Percentiles rank a stretch among this genome's conserved stretches.
Conservation (phyloP, 768 basidiomycete genomes). For the Russula dissimulans region DNA sequence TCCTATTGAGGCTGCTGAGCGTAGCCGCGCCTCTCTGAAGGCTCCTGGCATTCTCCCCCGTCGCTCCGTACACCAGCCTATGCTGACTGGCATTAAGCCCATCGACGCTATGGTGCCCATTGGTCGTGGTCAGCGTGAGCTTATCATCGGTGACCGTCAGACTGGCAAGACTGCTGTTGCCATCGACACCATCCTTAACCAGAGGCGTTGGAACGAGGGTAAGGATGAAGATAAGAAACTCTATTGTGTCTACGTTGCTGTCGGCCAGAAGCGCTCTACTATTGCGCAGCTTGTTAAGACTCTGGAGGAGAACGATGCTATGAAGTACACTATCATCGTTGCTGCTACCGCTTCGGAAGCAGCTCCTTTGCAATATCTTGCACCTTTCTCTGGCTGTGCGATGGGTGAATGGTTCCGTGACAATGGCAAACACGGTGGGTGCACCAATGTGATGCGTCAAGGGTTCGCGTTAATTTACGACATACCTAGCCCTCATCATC, state of each 20-base stretch:
- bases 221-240: conserved; percentile 96
- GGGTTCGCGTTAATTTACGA: not conserved
- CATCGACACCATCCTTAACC: conserved; percentile 99
- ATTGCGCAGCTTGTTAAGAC: conserved; percentile 99
- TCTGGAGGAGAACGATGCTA: conserved; percentile 98
- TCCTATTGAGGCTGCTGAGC: conserved; percentile 86
- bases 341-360: conserved; percentile 99
- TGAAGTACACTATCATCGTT: conserved; percentile 99
- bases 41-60: conserved; percentile 98
- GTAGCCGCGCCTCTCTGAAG: conserved; percentile 96
- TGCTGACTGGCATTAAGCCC: conserved; percentile 99
- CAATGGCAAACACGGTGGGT: conserved; percentile 95
- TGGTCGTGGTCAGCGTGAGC: conserved; percentile 99
- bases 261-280: conserved; percentile 99
- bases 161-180: conserved; percentile 99
- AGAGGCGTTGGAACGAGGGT: conserved; percentile 99
- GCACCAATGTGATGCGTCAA: not conserved
- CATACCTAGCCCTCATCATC: conserved; percentile 75
- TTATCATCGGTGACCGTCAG: conserved; percentile 99
- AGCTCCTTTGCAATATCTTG: conserved; percentile 97
- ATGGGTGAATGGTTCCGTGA: conserved; percentile 99
- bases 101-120: conserved; percentile 99
- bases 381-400: conserved; percentile 99
- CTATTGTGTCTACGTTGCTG: conserved; percentile 99
- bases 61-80: conserved; percentile 99